Percentiles rank a stretch among this genome's conserved stretches.
These are phyloP conservation scores for Diversispora eburnea DNA, from an alignment of 192 early-diverging fungal genomes.

Conservation along the genomic window DNA sequence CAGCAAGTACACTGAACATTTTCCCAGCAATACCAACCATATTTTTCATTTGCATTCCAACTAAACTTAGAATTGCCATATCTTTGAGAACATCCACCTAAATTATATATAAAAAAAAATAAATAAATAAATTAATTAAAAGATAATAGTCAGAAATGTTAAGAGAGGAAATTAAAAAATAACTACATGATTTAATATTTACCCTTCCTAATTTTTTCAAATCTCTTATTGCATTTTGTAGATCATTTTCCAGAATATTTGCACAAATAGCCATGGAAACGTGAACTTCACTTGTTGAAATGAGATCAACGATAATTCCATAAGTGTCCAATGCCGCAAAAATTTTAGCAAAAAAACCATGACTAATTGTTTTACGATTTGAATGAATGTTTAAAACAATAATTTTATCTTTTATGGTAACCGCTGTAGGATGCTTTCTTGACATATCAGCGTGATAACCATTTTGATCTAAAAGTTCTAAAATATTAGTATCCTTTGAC, in stretches of 20 bases:
- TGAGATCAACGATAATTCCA: conserved; percentile 92
- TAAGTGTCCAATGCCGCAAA: conserved; percentile 87
- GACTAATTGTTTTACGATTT: conserved; percentile 90
- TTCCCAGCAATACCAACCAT: conserved; percentile 92
- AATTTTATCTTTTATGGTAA: conserved; percentile 98
- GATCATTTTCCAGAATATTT: conserved; percentile 59
- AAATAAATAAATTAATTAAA: too few relatives aligned
- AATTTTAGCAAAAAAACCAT: conserved; percentile 97
- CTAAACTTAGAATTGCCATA: conserved; percentile 94
- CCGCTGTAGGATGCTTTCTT: conserved; percentile 86
- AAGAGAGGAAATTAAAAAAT: conserved; percentile 71
- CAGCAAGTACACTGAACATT: conserved; percentile 92
- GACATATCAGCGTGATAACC: conserved; percentile 72
- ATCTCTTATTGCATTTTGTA: conserved; percentile 77
- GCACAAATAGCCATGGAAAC: conserved; percentile 81
- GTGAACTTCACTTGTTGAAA: conserved; percentile 90
- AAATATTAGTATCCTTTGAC: conserved; percentile 49
- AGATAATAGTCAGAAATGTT: too few relatives aligned
- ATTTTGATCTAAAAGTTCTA: conserved; percentile 63
- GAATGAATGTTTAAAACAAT: conserved; percentile 96
- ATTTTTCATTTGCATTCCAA: conserved; percentile 95
- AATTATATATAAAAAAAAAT: too few relatives aligned
- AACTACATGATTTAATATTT: conserved; percentile 72
- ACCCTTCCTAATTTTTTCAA: conserved; percentile 77
- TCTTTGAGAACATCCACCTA: conserved; percentile 53